Percentiles rank a stretch among this genome's conserved stretches.
These are phyloP conservation scores for Trichosanthes truncata DNA, from an alignment of 306 rosid species.

Conservation along the genomic window DNA sequence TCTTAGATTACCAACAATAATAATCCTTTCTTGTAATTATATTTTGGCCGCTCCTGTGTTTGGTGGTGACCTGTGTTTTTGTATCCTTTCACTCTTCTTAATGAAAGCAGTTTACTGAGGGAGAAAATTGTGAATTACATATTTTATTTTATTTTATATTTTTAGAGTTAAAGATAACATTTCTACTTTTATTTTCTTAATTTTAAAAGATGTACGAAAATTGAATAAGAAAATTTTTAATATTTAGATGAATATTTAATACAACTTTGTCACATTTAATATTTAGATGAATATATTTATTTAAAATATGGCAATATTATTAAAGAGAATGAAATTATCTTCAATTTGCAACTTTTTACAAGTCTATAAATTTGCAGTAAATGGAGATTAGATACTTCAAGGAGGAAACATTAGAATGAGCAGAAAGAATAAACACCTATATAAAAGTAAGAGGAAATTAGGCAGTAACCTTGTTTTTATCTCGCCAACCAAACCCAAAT, in stretches of 20 bases:
- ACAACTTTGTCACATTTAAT: neutral
- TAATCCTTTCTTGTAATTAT: neutral
- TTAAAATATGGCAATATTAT: neutral
- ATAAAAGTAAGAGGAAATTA: neutral
- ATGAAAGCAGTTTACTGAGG: neutral
- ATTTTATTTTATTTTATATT: neutral
- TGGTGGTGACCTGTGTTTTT: neutral
- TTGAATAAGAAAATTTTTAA: neutral
- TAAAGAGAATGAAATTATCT: neutral
- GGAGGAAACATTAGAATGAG: neutral
- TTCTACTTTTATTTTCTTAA: neutral
- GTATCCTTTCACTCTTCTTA: neutral
- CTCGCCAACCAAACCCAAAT: constrained; percentile 95
- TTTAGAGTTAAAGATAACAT: neutral
- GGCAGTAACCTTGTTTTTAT: constrained; percentile 71
- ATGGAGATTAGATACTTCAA: neutral
- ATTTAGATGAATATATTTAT: neutral
- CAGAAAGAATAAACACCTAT: neutral
- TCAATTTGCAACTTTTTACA: neutral
- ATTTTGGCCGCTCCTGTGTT: neutral
- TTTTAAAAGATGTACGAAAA: neutral
- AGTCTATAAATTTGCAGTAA: neutral
- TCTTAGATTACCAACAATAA: neutral
- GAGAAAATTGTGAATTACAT: neutral
- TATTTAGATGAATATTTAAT: neutral